These are phyloP conservation scores for Peronospora farinosa DNA, from an alignment of 352 stramenopile species.

Conservation along the genomic window DNA sequence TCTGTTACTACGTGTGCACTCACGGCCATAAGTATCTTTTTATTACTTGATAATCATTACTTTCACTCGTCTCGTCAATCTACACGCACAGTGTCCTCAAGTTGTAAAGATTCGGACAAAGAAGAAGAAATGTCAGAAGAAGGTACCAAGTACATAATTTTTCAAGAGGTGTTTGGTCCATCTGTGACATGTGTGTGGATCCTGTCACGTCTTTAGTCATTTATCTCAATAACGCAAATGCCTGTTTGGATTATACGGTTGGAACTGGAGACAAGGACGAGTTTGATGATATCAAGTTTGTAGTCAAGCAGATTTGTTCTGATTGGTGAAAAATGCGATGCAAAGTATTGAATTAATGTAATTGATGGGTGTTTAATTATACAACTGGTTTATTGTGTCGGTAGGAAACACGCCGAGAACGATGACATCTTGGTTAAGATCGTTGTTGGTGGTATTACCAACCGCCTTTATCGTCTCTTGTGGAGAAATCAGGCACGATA, in stretches of 20 bases:
- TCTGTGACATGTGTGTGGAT: background rate
- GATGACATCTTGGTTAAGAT: conserved; percentile 79
- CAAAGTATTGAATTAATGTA: too few species aligned
- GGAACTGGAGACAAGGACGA: conserved; percentile 56
- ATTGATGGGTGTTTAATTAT: background rate
- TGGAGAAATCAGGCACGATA: conserved; percentile 52
- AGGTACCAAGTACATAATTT: too few species aligned
- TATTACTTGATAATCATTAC: conserved; percentile 28
- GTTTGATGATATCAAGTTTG: conserved; percentile 77
- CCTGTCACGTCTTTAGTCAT: conserved; percentile 31
- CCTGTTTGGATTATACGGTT: conserved; percentile 66
- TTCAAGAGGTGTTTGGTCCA: background rate
- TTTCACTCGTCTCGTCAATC: conserved; percentile 17
- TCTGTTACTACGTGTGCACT: conserved; percentile 53
- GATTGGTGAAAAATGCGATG: conserved; percentile 36
- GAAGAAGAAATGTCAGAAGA: conserved; percentile 11
- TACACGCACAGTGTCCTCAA: background rate
- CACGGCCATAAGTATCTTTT: conserved; percentile 45
- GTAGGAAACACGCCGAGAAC: conserved; percentile 42
- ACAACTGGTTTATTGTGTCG: background rate
- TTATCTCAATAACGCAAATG: conserved; percentile 78
- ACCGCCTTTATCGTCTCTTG: conserved; percentile 85
- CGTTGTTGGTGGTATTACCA: conserved; percentile 89
- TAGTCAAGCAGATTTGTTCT: conserved; percentile 57
- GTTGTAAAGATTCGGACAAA: conserved; percentile 15